A percentile compares a stretch with the other conserved stretches of the same genome.
These are phyloP conservation scores for Musa troglodytarum DNA, from an alignment of 176 grass and related monocot species.

Conservation along the genomic window DNA sequence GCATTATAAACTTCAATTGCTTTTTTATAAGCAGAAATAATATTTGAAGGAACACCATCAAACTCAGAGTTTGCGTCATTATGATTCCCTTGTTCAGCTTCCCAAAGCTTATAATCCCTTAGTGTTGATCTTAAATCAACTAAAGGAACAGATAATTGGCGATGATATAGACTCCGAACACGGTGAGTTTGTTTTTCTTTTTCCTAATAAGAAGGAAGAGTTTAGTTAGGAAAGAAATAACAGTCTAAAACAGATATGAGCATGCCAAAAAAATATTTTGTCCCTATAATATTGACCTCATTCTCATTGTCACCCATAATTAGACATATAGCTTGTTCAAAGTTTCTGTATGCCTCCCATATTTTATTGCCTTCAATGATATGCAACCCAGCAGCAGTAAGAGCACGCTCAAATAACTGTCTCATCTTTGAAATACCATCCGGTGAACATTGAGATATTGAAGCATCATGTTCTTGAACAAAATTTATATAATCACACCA, in stretches of 20 bases:
- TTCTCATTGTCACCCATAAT: constrained; percentile 45
- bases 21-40: constrained; percentile 56
- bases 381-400: constrained; percentile 68
- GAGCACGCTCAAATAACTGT: constrained; percentile 72
- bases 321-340: constrained; percentile 75
- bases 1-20: constrained; percentile 65
- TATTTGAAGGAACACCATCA: constrained; percentile 66
- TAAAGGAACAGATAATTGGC: constrained; percentile 84
- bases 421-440: constrained; percentile 78
- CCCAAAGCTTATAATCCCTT: constrained; percentile 78
- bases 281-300: constrained; percentile 24
- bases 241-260: neutral
- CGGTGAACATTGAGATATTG: constrained; percentile 52
- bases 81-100: constrained; percentile 68
- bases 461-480: constrained; percentile 68
- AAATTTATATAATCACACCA: constrained; percentile 87
- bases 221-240: neutral
- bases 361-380: constrained; percentile 64
- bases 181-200: constrained; percentile 64
- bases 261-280: neutral
- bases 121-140: constrained; percentile 58
- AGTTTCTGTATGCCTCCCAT: constrained; percentile 89
- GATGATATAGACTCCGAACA: constrained; percentile 63
- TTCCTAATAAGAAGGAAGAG: constrained; percentile 30
- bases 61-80: constrained; percentile 50